Evolutionary conservation across 148 eudicot genomes (phyloP).

Genomic region (Fagopyrum homotropicum): DNA sequence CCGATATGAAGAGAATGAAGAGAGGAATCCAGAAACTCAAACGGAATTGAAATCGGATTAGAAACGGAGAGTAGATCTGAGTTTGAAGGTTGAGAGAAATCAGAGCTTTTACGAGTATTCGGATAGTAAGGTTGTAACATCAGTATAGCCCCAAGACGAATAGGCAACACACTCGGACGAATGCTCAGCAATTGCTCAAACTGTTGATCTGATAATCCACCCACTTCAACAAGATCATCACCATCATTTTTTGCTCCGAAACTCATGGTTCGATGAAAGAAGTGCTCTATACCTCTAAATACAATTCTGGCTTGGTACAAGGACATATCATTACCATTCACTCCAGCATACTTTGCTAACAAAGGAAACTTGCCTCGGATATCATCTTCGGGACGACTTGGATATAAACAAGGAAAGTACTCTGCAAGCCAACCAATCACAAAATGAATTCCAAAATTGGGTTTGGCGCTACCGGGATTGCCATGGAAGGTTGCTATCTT

Average conservation of each 20-base stretch:
- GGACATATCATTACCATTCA: background rate
- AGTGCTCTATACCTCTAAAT: background rate
- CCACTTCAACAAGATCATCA: background rate
- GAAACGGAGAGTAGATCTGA: no score
- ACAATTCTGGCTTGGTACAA: background rate
- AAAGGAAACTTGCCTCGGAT: background rate
- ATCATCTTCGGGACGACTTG: background rate
- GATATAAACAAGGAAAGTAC: background rate
- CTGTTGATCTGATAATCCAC: background rate
- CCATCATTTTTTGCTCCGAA: background rate
- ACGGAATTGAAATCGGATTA: no score
- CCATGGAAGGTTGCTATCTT: background rate
- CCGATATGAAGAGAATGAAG: no score
- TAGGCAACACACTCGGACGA: no score
- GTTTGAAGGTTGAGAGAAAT: no score
- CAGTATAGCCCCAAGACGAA: no score
- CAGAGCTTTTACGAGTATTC: no score
- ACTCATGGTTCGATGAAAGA: background rate
- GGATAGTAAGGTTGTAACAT: no score
- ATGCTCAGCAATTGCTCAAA: background rate
- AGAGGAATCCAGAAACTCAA: no score
- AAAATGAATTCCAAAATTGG: background rate
- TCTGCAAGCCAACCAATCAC: background rate
- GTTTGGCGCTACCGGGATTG: background rate
- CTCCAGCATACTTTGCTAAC: background rate